Conservation (phyloP, 257 asterid genomes). For the Scutellaria galericulata region DNA sequence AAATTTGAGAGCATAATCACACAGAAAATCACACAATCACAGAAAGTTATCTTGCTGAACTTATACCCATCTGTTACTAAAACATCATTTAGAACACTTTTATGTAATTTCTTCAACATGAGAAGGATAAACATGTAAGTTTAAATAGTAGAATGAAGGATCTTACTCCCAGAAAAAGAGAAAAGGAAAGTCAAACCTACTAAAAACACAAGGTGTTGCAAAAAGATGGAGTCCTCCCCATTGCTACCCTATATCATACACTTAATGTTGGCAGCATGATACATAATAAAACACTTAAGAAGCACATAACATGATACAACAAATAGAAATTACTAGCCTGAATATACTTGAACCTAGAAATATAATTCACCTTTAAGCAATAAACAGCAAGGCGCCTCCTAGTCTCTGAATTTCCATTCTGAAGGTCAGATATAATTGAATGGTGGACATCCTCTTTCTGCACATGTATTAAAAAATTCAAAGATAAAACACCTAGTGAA, state of each 20-base stretch:
- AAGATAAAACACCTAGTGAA: slow-evolving; percentile 24
- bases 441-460: slow-evolving; percentile 99
- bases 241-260: background rate
- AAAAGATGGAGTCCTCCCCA: background rate
- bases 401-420: slow-evolving; percentile 93
- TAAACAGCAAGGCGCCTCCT: slow-evolving; percentile 97
- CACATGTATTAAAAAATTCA: slow-evolving; percentile 32
- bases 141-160: background rate
- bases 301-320: slow-evolving; percentile 16
- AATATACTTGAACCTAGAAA: slow-evolving; percentile 29
- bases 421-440: slow-evolving; percentile 97
- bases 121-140: background rate
- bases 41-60: no score
- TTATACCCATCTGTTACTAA: no score
- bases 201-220: background rate
- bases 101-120: no score
- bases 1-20: no score
- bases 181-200: background rate
- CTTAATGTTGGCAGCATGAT: background rate
- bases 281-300: slow-evolving; percentile 13
- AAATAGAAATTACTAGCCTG: slow-evolving; percentile 16
- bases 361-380: slow-evolving; percentile 76
- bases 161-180: background rate
- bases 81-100: no score
- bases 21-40: no score